Evolutionary conservation across 2,329 filamentous ascomycete genomes (phyloP), one percentile per base, ranked within the genome.

Genomic region (Chaetomiaceae sp.): DNA sequence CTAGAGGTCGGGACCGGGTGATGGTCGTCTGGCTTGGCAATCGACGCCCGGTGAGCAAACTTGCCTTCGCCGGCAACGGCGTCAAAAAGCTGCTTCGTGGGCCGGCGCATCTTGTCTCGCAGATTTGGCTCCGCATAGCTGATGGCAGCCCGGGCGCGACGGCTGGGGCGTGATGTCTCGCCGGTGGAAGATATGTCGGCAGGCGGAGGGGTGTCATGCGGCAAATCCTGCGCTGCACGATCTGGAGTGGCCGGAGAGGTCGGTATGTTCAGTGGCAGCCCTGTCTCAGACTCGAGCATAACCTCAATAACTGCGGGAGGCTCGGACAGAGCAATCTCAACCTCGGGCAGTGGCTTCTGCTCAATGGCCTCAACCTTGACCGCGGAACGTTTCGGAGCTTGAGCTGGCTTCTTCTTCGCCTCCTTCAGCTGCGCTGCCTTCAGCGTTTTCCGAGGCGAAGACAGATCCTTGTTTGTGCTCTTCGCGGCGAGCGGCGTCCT

Each of bases 121-220:
- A 93, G 70, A 58, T 86, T 91, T 1, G 87, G 87, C 62, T 91
- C 86, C 10, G 86, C 84, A 62, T 93, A 93, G 68, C 85, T 91
- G 51, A 93, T 77, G 40, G 81, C 74, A 10, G 78, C 69, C 57
- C 84, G 74, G 38, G 79, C 78, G 53, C 87, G 77, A 54, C 87
- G 73, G 56, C 81, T 84, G 18, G 79, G 77, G 36, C 87, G 75
- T 22, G 77, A 72, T 22, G 75, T 75, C 55, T 84, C 76, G 40
- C 75, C 73, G 29, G 65, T 71, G 7, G 66, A 68, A 7, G 73
- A 76, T 29, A 83, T 74, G 53, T 82, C 75, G 14, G 68, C 63
- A 4, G 79, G 79, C 4, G 80, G 80, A 3, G 80, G 79, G 0
- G 80, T 82, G 55, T 80, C 79, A 56, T 64, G 40, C 64, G 64